phyloP scores from a whole-genome alignment of 2,329 filamentous ascomycete species.

The Fusarium nematophilum region DNA sequence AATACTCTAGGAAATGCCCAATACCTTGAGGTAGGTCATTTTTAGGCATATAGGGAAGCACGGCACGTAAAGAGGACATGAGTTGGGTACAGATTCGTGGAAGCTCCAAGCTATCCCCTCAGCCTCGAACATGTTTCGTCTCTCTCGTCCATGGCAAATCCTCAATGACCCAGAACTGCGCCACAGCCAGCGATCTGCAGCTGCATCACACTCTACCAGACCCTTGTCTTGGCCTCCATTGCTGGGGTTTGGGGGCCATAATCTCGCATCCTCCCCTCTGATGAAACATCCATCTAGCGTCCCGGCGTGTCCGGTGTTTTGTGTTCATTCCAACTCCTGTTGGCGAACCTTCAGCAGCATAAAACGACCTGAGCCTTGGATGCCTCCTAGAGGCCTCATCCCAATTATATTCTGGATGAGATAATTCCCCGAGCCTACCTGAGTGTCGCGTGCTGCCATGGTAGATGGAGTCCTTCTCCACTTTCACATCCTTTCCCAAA shows the following conservation, averaged over 20 bases:
- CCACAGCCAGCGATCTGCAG: constrained; percentile 23
- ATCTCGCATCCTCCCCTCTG: background rate
- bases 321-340: background rate
- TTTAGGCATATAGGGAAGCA: background rate
- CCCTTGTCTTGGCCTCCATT: constrained; percentile 27
- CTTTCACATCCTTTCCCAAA: background rate
- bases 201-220: constrained; percentile 2
- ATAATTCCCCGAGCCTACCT: background rate
- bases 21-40: background rate
- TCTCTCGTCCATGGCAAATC: background rate
- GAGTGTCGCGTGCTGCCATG: constrained; percentile 5
- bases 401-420: background rate
- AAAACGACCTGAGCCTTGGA: background rate
- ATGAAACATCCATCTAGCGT: background rate
- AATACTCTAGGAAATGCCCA: background rate
- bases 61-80: background rate
- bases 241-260: background rate
- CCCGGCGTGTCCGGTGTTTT: background rate
- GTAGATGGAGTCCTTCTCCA: constrained; percentile 9
- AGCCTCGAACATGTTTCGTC: constrained; percentile 9
- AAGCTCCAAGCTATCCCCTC: background rate
- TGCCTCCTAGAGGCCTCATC: constrained; percentile 9
- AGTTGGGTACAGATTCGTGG: too few relatives aligned
- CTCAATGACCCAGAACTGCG: constrained; percentile 1
- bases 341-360: background rate